Evolutionary conservation across 805 yeast species (phyloP), one percentile per base, ranked within the genome.

Genomic region (Metschnikowia santaceciliae): DNA sequence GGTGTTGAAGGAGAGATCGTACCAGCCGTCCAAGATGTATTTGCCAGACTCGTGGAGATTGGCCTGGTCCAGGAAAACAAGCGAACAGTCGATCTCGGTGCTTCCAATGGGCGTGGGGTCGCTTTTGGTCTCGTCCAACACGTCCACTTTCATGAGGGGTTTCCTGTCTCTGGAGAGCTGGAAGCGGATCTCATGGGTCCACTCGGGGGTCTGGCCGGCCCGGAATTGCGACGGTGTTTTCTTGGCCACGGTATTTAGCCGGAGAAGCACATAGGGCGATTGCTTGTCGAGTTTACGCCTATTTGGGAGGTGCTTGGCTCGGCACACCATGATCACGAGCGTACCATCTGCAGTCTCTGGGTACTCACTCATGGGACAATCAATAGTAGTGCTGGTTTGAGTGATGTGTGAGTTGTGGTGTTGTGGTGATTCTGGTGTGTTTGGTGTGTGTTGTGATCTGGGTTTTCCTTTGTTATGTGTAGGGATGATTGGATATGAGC

Each of bases 161-260:
- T 78, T 81, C 26, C 84, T 75, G 35, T 84, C 86, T 6, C 87
- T 77, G 1, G 83, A 76, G 23, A 89, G 72, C 36, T 78, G 78
- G 61, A 87, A 88, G 57, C 88, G 72, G 51, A 86, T 74, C 55
- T 88, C 90, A 53, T 83, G 83, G 53, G 88, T 84, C 89, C 97
- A 94, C 19, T 75, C 80, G 1, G 99, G 99, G 4, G 88, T 86
- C 64, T 94, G 99, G 1, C 99, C 99, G 1, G 96, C 99, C 57
- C 98, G 72, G 47, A 81, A 78, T 52, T 88, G 83, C 0, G 89
- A 78, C 34, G 82, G 83, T 0, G 97, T 89, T 61, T 86, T 82
- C 56, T 87, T 83, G 8, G 95, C 92, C 59, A 81, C 80, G 53
- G 88, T 89, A 30, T 91, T 92, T 4, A 94, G 76, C 50, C 98